phyloP scores from a whole-genome alignment of 257 asterid genomes.

The Henckelia pumila region DNA sequence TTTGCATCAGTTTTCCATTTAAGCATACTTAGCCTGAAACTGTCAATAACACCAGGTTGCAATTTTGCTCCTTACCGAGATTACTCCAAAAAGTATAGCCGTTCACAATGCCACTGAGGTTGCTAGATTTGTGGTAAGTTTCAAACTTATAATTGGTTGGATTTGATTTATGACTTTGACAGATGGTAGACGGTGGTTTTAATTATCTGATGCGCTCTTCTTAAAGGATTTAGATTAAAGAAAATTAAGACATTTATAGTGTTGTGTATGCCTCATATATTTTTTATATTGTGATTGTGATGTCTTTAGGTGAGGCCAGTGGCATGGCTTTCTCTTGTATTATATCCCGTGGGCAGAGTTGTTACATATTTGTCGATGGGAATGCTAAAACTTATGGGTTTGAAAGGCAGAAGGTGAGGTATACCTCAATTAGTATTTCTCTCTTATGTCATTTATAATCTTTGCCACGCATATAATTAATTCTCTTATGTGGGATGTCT shows the following conservation, averaged over 20 bases:
- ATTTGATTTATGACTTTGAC: conserved; percentile 13
- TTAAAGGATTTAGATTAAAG: not conserved
- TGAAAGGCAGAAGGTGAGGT: conserved; percentile 87
- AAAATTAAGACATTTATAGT: conserved; percentile 4
- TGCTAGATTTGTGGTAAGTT: conserved; percentile 95
- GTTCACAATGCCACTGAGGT: conserved; percentile 98
- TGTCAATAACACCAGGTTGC: conserved; percentile 60
- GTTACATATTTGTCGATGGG: conserved; percentile 98
- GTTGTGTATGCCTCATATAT: conserved; percentile 8
- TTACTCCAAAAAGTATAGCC: conserved; percentile 97
- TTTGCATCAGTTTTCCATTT: conserved; percentile 15
- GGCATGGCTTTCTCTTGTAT: conserved; percentile 92
- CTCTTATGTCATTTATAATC: not conserved
- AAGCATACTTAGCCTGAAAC: conserved; percentile 21
- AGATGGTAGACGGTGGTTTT: conserved; percentile 1
- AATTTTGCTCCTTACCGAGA: conserved; percentile 94
- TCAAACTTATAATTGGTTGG: conserved; percentile 25
- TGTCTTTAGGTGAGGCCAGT: conserved; percentile 94
- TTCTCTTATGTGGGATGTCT: not conserved
- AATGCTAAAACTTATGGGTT: conserved; percentile 88
- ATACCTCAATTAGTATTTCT: conserved; percentile 16
- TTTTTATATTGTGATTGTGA: conserved; percentile 34
- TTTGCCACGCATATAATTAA: not conserved
- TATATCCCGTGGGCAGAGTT: conserved; percentile 96
- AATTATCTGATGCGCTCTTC: not conserved